These are phyloP conservation scores for Candida takata DNA, from an alignment of 805 yeast species.

Conservation along the genomic window DNA sequence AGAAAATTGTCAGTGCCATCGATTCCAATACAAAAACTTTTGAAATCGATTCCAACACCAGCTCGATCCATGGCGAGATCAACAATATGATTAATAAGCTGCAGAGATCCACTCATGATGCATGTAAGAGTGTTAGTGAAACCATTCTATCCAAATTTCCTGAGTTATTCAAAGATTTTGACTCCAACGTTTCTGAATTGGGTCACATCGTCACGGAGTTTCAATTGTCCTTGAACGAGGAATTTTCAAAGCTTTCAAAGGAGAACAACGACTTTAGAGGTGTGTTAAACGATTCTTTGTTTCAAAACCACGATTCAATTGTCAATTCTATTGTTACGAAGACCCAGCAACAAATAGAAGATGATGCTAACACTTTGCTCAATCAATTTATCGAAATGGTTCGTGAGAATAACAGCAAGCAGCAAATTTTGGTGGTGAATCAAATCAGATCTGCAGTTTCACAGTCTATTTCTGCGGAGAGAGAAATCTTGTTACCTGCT, in stretches of 20 bases:
- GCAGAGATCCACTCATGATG: slow-evolving; percentile 16
- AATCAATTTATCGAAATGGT: slow-evolving; percentile 17
- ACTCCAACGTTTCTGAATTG: slow-evolving; percentile 9
- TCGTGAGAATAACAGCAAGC: slow-evolving; percentile 13
- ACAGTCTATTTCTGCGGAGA: slow-evolving; percentile 15
- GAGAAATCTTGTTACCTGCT: slow-evolving; percentile 9
- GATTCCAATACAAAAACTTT: background rate
- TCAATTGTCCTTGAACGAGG: slow-evolving; percentile 11
- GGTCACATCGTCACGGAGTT: slow-evolving; percentile 6
- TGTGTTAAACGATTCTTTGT: slow-evolving; percentile 16
- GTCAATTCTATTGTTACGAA: slow-evolving; percentile 11
- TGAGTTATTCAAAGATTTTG: slow-evolving; percentile 15
- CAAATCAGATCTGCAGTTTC: slow-evolving; percentile 13
- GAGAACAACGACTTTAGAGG: slow-evolving; percentile 21
- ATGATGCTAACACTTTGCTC: slow-evolving; percentile 15
- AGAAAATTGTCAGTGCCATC: slow-evolving; percentile 5
- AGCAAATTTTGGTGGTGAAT: slow-evolving; percentile 11
- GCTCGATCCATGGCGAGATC: slow-evolving; percentile 12
- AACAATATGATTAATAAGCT: slow-evolving; percentile 9
- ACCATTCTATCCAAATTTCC: slow-evolving; percentile 20
- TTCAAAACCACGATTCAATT: slow-evolving; percentile 18
- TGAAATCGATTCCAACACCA: slow-evolving; percentile 2
- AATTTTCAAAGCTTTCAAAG: slow-evolving; percentile 18
- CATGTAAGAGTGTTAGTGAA: slow-evolving; percentile 19
- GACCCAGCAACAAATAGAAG: slow-evolving; percentile 13